These are phyloP conservation scores for Sordariomycetes sp. DNA, from an alignment of 2,329 filamentous ascomycete genomes.

Conservation along the genomic window DNA sequence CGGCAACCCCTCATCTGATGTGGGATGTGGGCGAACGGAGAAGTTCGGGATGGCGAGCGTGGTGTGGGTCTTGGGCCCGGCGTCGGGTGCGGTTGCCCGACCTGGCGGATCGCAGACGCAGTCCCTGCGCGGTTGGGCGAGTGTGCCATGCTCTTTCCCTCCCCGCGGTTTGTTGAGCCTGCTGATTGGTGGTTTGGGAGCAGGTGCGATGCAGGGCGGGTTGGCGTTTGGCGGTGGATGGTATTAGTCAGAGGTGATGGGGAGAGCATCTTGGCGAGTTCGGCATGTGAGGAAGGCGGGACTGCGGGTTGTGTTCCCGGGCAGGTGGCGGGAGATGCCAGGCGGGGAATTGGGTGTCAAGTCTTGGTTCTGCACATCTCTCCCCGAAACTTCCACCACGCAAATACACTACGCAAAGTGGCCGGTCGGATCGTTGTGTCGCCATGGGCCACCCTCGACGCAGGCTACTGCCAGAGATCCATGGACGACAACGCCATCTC, in stretches of 20 bases:
- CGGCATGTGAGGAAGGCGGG: neutral
- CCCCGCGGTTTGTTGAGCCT: neutral
- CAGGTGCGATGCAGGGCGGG: neutral
- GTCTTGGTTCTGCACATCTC: no score
- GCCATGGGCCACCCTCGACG: no score
- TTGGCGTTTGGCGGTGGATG: neutral
- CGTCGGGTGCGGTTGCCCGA: neutral
- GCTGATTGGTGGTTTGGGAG: neutral
- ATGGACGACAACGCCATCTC: no score
- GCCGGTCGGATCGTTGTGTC: no score
- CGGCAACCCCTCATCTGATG: no score
- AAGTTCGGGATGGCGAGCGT: no score
- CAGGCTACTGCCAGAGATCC: no score
- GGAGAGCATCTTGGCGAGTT: neutral
- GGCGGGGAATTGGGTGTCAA: neutral
- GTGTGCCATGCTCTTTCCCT: neutral
- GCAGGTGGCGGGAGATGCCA: neutral
- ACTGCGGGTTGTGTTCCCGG: neutral
- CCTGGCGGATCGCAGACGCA: neutral
- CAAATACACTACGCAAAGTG: no score
- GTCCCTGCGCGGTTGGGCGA: neutral
- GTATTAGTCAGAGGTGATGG: neutral
- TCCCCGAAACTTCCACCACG: no score
- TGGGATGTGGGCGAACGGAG: no score
- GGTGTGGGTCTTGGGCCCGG: neutral